Conservation (phyloP, 2,329 filamentous ascomycete genomes). For the Didymella lethalis region DNA sequence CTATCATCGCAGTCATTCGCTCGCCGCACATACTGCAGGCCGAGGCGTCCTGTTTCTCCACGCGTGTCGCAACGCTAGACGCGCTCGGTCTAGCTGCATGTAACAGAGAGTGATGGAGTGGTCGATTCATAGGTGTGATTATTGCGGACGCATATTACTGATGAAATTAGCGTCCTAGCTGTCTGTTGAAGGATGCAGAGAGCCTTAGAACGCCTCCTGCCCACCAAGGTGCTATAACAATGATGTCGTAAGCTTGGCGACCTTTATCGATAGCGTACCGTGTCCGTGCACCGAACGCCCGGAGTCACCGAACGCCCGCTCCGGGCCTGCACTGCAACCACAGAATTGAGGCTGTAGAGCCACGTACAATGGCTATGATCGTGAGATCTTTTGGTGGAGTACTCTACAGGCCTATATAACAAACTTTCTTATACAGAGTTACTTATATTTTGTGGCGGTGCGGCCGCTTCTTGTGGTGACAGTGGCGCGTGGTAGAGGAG, state of each 20-base stretch:
- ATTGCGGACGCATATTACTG: no score
- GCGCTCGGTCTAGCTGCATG: constrained; percentile 2
- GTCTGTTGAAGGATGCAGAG: not conserved
- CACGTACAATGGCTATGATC: no score
- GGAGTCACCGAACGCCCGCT: no score
- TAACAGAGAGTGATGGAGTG: not conserved
- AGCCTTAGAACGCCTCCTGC: not conserved
- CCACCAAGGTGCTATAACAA: not conserved
- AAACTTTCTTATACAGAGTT: no score
- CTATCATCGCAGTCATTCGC: not conserved
- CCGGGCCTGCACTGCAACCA: no score
- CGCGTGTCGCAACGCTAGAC: constrained; percentile 14
- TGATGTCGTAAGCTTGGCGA: constrained; percentile 7
- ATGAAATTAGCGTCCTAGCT: not conserved
- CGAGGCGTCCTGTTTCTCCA: not conserved
- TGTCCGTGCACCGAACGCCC: no score
- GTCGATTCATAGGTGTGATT: not conserved
- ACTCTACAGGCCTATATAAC: no score
- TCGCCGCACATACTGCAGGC: constrained; percentile 1
- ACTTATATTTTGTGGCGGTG: no score
- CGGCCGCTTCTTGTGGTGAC: no score
- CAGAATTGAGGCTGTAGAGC: no score
- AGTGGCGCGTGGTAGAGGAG: no score
- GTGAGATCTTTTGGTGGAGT: no score
- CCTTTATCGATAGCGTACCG: not conserved